Base-by-base conservation (phyloP, 2,329 filamentous ascomycete species). In the Coniochaeta sp. region DNA sequence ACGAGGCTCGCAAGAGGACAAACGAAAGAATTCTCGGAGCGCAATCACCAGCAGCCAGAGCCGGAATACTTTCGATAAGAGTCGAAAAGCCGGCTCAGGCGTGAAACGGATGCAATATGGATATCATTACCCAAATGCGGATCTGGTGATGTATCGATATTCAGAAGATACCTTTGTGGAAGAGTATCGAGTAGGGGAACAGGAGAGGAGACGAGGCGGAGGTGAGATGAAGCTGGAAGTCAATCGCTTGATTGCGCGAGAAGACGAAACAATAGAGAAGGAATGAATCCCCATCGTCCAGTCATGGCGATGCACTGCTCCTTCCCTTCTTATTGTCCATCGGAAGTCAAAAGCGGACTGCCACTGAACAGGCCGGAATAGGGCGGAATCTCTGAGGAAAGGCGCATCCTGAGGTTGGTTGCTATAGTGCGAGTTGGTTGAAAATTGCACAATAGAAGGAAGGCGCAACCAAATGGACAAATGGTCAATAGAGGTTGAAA, bases 111-210 rank as follows among this genome's bases (percentile, higher is more conserved):
- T 55, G 30, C 17, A 14, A 44, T 40, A 57, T 57, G 55, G 22
- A 44, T 57, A 30, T 30, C 55, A 30, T 57, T 57, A 57, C 55
- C 55, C 30, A 24, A 57, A 55, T 55, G 32, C 54, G 14, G 28
- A 26, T 17, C 19, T 44, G 55, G 3, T 14, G 24, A 30, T 57
- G 38, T 57, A 55, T 42, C 4, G 55, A 57, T 57, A 30, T 30
- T 57, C 28, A 14, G 34, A 40, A 26, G 36, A 55, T 55, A 38
- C 16, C 54, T 7, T 57, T n/a, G n/a, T n/a, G n/a, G n/a, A n/a
- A n/a, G n/a, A n/a, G n/a, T n/a, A 9, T 19, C n/a, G 34, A 30
- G 50, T 57, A 59, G 58, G 57, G n/a, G 42, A 60, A 57, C 47
- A 52, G 52, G 60, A 59, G 60, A 54, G 10, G 28, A 54, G 30